Evolutionary conservation across 179 eudicot genomes (phyloP), one percentile per base, ranked within the genome.

Genomic region (Monotropa hypopitys): DNA sequence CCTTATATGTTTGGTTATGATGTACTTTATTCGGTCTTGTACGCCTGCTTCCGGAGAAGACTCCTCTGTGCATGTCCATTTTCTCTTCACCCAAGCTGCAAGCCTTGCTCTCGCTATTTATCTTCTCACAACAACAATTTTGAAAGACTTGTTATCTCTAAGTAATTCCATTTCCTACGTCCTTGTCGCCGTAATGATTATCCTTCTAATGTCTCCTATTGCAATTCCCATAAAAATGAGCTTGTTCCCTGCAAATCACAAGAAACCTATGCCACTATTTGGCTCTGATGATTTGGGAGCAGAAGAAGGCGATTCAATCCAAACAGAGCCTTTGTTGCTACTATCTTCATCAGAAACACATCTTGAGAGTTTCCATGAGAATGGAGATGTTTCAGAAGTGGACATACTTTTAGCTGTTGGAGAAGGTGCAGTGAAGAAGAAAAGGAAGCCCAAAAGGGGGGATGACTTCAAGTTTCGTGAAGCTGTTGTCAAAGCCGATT

Each of bases 141-240:
- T 94, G 79, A 83, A 82, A 35, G 85, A 86, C 42, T 13, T 67
- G 26, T 26, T 87, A 40, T 75, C 88, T 35, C 38, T 89, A 4
- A 82, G 84, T 68, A 72, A 83, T 82, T 69, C 87, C 2, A 13
- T 91, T 33, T 83, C 87, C 66, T 89, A 88, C 78, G 75, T 74
- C 1, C 84, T 94, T 74, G 72, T 90, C 59, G 85, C 70, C 8
- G 68, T 88, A 62, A 92, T 90, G 96, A 80, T 87, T 32, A 9
- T 92, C 12, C 79, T 92, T 65, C 84, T 94, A 74, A 62, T 94
- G 89, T 85, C 98, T 61, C 98, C 98, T 32, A 86, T 92, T 67
- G 94, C 87, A 8, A 90, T 94, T 79, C 97, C 98, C 13, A 70
- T 92, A 47, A 92, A 92, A 73, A 92, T 94, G 98, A 94, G 97